A percentile compares a stretch with the other conserved stretches of the same genome.
phyloP scores from a whole-genome alignment of 441 rosid species.

The Arabidopsis lyrata region DNA sequence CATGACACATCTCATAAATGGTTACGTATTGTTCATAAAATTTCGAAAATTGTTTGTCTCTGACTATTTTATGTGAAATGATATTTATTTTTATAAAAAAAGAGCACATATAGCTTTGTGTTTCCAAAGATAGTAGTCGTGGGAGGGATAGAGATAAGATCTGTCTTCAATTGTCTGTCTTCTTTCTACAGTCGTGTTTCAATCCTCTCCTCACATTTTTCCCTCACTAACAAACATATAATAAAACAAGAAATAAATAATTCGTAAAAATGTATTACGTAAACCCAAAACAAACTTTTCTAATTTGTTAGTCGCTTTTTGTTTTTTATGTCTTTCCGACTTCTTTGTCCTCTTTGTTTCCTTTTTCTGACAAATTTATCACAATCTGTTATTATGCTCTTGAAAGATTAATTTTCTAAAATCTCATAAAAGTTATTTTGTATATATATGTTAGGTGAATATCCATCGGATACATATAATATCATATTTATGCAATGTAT shows the following conservation, averaged over 20 bases:
- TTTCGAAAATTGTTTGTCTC: slow-evolving; percentile 26
- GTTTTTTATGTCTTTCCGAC: slow-evolving; percentile 30
- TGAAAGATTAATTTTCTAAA: not conserved
- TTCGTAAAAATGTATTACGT: slow-evolving; percentile 36
- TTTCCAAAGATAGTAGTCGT: slow-evolving; percentile 44
- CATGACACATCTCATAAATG: slow-evolving; percentile 44
- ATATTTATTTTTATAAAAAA: not conserved
- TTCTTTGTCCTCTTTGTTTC: slow-evolving; percentile 42
- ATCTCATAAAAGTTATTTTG: not conserved
- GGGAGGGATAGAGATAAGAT: slow-evolving; percentile 48
- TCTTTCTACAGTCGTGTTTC: slow-evolving; percentile 43
- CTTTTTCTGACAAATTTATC: slow-evolving; percentile 43
- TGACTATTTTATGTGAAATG: slow-evolving; percentile 31
- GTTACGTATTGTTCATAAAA: slow-evolving; percentile 30
- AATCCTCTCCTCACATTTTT: slow-evolving; percentile 46
- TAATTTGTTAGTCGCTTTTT: slow-evolving; percentile 42
- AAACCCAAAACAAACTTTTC: slow-evolving; percentile 39
- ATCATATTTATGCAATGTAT: not conserved
- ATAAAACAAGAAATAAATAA: slow-evolving; percentile 29
- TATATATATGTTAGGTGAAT: not conserved
- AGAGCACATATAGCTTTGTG: slow-evolving; percentile 32
- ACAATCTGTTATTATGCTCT: slow-evolving; percentile 35
- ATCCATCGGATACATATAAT: not conserved
- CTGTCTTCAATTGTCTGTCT: slow-evolving; percentile 41
- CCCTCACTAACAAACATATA: slow-evolving; percentile 36